Evolutionary conservation across 2,329 filamentous ascomycete species (phyloP).

Genomic region (Penicillium griseofulvum): DNA sequence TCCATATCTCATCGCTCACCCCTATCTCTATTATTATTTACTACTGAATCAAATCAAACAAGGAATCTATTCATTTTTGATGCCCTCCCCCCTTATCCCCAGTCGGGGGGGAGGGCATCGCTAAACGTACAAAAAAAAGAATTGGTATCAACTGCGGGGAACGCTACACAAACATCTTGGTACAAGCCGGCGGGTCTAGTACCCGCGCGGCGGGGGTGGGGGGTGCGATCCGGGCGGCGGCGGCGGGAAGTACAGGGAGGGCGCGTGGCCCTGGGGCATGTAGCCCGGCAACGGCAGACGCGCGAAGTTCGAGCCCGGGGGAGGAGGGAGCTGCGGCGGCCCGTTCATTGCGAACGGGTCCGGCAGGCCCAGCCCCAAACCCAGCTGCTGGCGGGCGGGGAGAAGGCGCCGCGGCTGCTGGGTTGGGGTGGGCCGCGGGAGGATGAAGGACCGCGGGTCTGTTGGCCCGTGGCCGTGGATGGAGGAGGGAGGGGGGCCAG

Average conservation of each 20-base stretch:
- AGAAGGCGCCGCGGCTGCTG: conserved; percentile 39
- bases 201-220: conserved; percentile 14
- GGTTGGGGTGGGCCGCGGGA: conserved; percentile 23
- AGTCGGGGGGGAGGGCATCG: neutral
- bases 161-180: conserved; percentile 7
- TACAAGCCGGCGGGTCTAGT: conserved; percentile 7
- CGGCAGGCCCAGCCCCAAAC: conserved; percentile 32
- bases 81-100: conserved; percentile 1
- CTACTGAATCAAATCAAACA: neutral
- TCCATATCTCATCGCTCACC: neutral
- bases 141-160: conserved; percentile 9
- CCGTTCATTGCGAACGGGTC: conserved; percentile 39
- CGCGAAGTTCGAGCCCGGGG: conserved; percentile 39
- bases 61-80: neutral
- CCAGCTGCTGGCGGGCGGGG: conserved; percentile 35
- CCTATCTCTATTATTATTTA: neutral
- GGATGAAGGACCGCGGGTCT: conserved; percentile 32
- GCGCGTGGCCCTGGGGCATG: conserved; percentile 13
- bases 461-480: conserved; percentile 21
- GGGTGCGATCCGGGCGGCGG: conserved; percentile 12
- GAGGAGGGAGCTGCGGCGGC: conserved; percentile 41
- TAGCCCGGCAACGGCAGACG: conserved; percentile 32
- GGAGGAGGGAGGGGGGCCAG: conserved; percentile 21
- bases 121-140: conserved; percentile 4
- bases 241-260: conserved; percentile 16